A percentile compares a stretch with the other conserved stretches of the same genome.
Evolutionary conservation across 805 yeast species (phyloP).

Genomic region (Yamadazyma laniorum): DNA sequence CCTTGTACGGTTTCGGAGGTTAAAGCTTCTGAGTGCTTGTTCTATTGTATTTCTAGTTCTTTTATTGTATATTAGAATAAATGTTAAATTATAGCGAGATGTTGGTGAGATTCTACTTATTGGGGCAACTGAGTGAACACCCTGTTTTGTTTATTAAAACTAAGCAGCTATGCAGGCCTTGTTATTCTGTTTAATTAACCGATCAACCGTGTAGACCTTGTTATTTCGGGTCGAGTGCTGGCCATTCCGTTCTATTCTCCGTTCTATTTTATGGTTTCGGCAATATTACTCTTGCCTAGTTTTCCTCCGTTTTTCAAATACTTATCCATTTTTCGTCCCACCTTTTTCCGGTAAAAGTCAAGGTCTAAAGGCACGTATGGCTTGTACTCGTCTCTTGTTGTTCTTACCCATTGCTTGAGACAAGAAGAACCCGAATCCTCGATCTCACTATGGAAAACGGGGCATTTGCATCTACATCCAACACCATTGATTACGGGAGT

Average conservation of each 20-base stretch:
- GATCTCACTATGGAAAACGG: constrained; percentile 45
- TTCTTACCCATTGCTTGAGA: constrained; percentile 48
- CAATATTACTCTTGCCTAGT: constrained; percentile 17
- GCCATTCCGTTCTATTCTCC: no score
- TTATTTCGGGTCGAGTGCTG: no score
- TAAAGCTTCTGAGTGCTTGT: constrained; percentile 29
- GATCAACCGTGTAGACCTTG: no score
- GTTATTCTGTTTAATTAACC: no score
- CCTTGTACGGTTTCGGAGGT: constrained; percentile 99
- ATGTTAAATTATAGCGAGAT: constrained; percentile 9
- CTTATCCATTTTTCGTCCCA: constrained; percentile 19
- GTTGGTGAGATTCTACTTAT: no score
- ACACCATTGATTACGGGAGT: constrained; percentile 45
- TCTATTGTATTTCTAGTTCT: constrained; percentile 17
- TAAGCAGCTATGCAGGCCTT: no score
- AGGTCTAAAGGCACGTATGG: constrained; percentile 21
- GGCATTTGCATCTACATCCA: constrained; percentile 90
- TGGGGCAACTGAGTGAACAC: no score
- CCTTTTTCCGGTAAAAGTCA: constrained; percentile 23
- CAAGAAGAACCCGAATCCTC: constrained; percentile 58
- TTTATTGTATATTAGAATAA: constrained; percentile 27
- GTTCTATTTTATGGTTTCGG: no score
- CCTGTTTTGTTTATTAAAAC: no score
- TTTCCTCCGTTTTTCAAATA: constrained; percentile 22
- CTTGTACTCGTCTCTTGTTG: constrained; percentile 30